Percentiles rank a stretch among this genome's conserved stretches.
Conservation (phyloP, 805 yeast species). For the Yueomyces sp. region DNA sequence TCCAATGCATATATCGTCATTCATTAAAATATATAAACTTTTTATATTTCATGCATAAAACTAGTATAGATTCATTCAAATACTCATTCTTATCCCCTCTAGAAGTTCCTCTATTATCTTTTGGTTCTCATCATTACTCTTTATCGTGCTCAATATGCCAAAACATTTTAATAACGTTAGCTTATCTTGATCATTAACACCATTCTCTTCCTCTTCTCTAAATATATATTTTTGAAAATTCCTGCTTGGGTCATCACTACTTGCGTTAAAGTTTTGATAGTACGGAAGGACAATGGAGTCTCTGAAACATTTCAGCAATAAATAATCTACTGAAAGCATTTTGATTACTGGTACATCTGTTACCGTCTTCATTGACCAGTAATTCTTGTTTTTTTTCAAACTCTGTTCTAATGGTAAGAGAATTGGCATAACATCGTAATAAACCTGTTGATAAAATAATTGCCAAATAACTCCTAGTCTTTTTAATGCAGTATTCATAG, state of each 20-base stretch:
- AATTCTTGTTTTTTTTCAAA: conserved; percentile 11
- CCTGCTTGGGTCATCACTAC: conserved; percentile 21
- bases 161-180: conserved; percentile 45
- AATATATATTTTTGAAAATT: conserved; percentile 23
- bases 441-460: conserved; percentile 38
- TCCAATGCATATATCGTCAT: no score
- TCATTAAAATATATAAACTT: no score
- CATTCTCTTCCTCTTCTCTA: conserved; percentile 27
- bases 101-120: conserved; percentile 42
- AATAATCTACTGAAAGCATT: conserved; percentile 25
- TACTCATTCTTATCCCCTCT: conserved; percentile 24
- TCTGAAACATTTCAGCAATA: conserved; percentile 35
- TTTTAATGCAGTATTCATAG: conserved; percentile 24
- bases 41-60: no score
- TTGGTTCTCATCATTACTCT: conserved; percentile 43
- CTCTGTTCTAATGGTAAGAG: conserved; percentile 38
- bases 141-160: conserved; percentile 40
- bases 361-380: conserved; percentile 18
- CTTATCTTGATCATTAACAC: conserved; percentile 29
- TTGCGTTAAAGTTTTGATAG: conserved; percentile 29
- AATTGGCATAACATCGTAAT: conserved; percentile 46
- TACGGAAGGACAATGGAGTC: conserved; percentile 41
- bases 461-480: conserved; percentile 40
- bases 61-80: conserved; percentile 4
- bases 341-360: conserved; percentile 4